Evolutionary conservation across 2,329 filamentous ascomycete species (phyloP).

Genomic region (Knoxdaviesia capensis): DNA sequence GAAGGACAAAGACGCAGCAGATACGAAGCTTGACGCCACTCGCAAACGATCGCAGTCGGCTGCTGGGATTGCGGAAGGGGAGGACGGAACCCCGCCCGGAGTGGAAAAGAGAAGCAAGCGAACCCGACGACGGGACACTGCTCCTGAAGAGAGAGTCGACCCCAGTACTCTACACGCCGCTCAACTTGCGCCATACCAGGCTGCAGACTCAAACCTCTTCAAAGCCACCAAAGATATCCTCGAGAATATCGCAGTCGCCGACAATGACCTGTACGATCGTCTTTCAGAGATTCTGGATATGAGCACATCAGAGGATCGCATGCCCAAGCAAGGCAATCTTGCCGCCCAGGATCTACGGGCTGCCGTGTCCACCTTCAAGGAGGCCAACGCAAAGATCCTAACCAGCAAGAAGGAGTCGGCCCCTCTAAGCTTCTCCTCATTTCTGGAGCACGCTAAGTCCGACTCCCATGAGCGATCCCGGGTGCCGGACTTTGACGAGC

Average conservation of each 20-base stretch:
- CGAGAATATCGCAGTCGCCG: constrained; percentile 32
- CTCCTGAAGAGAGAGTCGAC: constrained; percentile 30
- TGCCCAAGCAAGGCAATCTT: constrained; percentile 22
- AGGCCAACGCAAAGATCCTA: constrained; percentile 31
- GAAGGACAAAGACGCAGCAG: constrained; percentile 10
- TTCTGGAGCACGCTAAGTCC: constrained; percentile 42
- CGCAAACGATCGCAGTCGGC: constrained; percentile 43
- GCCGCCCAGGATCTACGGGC: constrained; percentile 28
- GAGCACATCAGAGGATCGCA: constrained; percentile 28
- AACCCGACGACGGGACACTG: constrained; percentile 38
- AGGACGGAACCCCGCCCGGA: constrained; percentile 28
- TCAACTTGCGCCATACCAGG: constrained; percentile 35
- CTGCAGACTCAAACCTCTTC: constrained; percentile 34
- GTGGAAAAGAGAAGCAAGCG: constrained; percentile 45
- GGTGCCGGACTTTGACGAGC: constrained; percentile 29
- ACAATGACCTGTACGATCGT: constrained; percentile 22
- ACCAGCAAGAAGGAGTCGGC: constrained; percentile 31
- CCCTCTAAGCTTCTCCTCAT: constrained; percentile 34
- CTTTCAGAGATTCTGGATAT: constrained; percentile 31
- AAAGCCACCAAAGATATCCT: constrained; percentile 32
- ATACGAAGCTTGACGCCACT: constrained; percentile 16
- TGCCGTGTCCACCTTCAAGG: constrained; percentile 27
- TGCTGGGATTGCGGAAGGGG: constrained; percentile 35
- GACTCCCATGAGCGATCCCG: constrained; percentile 27
- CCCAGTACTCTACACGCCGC: constrained; percentile 29